Conservation (phyloP, 2,329 filamentous ascomycete species). For the Mariannaea elegans region DNA sequence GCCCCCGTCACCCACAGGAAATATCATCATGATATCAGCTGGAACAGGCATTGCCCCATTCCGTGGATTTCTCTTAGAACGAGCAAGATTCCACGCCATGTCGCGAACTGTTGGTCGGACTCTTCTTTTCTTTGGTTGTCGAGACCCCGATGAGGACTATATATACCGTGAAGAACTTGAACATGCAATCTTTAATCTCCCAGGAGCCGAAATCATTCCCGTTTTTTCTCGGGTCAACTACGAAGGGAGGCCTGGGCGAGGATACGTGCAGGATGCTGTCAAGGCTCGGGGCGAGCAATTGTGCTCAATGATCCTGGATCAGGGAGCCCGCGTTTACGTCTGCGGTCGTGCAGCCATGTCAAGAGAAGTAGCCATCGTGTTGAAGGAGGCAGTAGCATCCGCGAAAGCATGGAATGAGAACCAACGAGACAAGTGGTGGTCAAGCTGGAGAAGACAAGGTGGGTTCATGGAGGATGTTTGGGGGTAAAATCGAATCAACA, state of each 20-base stretch:
- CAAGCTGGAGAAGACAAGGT: too few relatives aligned
- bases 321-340: slow-evolving; percentile 7
- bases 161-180: slow-evolving; percentile 54
- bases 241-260: slow-evolving; percentile 3
- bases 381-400: too few relatives aligned
- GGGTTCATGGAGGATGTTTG: too few relatives aligned
- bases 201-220: slow-evolving; percentile 1
- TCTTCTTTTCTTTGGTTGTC: slow-evolving; percentile 67
- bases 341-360: slow-evolving; percentile 15
- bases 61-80: slow-evolving; percentile 39
- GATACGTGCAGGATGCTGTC: slow-evolving; percentile 13
- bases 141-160: slow-evolving; percentile 59
- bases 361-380: too few relatives aligned
- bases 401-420: too few relatives aligned
- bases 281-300: background rate
- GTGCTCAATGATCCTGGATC: background rate
- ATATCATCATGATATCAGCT: slow-evolving; percentile 59
- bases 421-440: too few relatives aligned
- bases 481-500: too few relatives aligned
- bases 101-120: slow-evolving; percentile 32
- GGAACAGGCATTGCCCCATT: slow-evolving; percentile 60
- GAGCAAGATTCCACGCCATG: slow-evolving; percentile 27
- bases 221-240: slow-evolving; percentile 4
- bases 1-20: slow-evolving; percentile 48
- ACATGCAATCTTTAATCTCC: background rate